These are phyloP conservation scores for Puccinia polysora DNA, from an alignment of 1,284 basidiomycete species.

Conservation along the genomic window DNA sequence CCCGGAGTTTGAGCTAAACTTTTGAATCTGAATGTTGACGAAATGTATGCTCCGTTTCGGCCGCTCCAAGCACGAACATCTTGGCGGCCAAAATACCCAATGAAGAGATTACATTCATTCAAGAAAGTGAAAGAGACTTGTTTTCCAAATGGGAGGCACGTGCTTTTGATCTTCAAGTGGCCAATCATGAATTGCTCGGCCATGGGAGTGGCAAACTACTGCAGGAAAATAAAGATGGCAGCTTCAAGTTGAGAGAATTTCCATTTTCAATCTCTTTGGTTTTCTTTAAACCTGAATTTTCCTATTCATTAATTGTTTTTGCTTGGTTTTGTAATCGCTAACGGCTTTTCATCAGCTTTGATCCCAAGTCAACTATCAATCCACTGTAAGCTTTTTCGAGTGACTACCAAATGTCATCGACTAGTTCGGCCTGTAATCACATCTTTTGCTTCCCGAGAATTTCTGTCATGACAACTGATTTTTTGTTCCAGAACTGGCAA, in stretches of 20 bases:
- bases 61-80: constrained; percentile 60
- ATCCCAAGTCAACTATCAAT: constrained; percentile 31
- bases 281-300: not conserved
- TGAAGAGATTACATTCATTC: constrained; percentile 72
- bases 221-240: constrained; percentile 67
- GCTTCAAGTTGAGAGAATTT: constrained; percentile 60
- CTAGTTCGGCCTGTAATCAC: too few species aligned
- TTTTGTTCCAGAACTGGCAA: constrained; percentile 78
- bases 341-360: constrained; percentile 35
- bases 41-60: not conserved
- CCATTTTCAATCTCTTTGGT: not conserved
- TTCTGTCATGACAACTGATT: not conserved
- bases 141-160: constrained; percentile 71
- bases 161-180: constrained; percentile 76
- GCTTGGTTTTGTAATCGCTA: not conserved
- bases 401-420: not conserved
- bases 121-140: constrained; percentile 64
- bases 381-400: constrained; percentile 21
- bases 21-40: not conserved
- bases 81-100: constrained; percentile 75
- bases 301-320: constrained; percentile 63
- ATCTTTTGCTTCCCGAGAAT: not conserved
- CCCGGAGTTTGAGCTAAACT: not conserved
- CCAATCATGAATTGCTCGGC: constrained; percentile 70
- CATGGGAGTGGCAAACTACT: constrained; percentile 67